phyloP scores from a whole-genome alignment of 1,139 yeast species.

The Blastobotrys persicus region DNA sequence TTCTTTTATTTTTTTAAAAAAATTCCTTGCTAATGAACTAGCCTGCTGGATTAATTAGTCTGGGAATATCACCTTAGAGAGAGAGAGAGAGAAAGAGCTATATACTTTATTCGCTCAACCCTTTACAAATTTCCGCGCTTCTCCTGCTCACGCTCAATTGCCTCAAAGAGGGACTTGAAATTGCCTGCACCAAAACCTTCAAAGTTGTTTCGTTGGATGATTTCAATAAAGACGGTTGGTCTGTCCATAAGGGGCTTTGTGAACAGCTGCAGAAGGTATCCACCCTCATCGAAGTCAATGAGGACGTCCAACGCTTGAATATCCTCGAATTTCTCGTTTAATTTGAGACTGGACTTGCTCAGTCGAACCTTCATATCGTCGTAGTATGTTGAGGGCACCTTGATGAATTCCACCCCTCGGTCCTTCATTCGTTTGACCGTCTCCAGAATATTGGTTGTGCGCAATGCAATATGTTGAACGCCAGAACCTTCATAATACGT shows the following conservation, averaged over 20 bases:
- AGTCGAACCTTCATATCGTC: constrained; percentile 47
- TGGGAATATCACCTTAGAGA: neutral
- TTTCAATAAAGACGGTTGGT: constrained; percentile 77
- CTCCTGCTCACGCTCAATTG: constrained; percentile 59
- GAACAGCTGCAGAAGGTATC: constrained; percentile 74
- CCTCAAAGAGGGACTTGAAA: constrained; percentile 74
- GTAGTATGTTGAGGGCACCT: constrained; percentile 58
- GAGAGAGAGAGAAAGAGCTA: too few relatives aligned
- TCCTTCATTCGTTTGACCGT: constrained; percentile 53
- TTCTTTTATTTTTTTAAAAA: neutral
- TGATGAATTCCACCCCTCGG: constrained; percentile 70
- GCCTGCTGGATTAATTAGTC: neutral
- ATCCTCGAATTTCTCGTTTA: constrained; percentile 50
- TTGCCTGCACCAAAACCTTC: constrained; percentile 89
- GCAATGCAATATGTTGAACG: constrained; percentile 74
- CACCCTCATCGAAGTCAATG: constrained; percentile 70
- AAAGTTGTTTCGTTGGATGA: constrained; percentile 75
- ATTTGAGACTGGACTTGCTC: constrained; percentile 39
- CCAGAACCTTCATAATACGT: constrained; percentile 79
- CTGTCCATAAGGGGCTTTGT: constrained; percentile 73
- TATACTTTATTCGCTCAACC: neutral
- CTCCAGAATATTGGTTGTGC: constrained; percentile 56
- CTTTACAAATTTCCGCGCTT: constrained; percentile 38
- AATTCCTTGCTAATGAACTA: neutral
- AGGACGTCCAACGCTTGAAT: constrained; percentile 53